Evolutionary conservation across 148 eudicot species (phyloP), one percentile per base, ranked within the genome.

Genomic region (Heliamphora exappendiculata): DNA sequence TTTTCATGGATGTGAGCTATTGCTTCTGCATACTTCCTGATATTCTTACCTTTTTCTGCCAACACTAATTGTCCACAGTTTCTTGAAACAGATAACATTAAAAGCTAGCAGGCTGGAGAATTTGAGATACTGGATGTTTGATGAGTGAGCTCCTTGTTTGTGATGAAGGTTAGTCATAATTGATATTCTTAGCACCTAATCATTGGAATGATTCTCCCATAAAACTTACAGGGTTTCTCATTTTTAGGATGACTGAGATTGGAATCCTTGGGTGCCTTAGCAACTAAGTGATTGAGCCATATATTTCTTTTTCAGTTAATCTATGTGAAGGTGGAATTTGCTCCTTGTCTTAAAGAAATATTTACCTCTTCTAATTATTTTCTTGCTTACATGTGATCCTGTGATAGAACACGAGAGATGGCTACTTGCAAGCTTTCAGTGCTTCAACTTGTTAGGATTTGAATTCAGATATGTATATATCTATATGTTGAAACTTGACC

Each of bases 131-230:
- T 14, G 28, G 58, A 4, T 34, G 36, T 33, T 34, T 20, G 24
- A 59, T 54, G 64, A 37, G 37, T 74, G 49, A 53, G 50, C 20
- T 62, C 28, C 76, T 41, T 31, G 17, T 42, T 71, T 50, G 29
- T 62, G 20, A 62, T 75, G 54, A 63, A 63, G 78, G 70, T 63
- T 63, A 6, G 44, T 75, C 33, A 20, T 62, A 20, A 20, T 62
- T 44, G 6, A 39, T 41, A 8, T 41, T 26, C 24, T 47, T 29
- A 8, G 42, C 4, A 16, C 70, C 33, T 20, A 22, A 33, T 31
- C 44, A 65, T 47, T 45, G 20, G n/a, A 34, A 75, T 29, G 24
- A 45, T 63, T 2, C 13, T 29, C 42, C 31, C 54, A 1, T 39
- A 58, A 29, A 44, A 47, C 57, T 60, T 28, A 45, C 6, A 10